These are phyloP conservation scores for Lycium barbarum DNA, from an alignment of 257 asterid species.

Conservation along the genomic window DNA sequence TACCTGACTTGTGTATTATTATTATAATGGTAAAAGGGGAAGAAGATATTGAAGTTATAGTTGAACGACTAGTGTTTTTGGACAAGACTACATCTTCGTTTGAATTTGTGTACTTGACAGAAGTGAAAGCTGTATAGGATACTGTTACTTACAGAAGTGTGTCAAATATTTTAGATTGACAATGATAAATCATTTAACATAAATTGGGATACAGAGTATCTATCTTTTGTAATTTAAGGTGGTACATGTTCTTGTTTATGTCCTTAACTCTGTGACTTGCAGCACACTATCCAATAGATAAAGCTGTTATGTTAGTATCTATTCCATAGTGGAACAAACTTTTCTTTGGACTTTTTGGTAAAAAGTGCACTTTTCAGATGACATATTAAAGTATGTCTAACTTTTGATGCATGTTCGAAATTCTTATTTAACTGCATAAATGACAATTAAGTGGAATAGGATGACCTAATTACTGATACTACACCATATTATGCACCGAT, in stretches of 20 bases:
- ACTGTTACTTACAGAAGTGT: not conserved
- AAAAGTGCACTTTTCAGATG: not conserved
- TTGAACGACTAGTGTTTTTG: not conserved
- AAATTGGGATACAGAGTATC: not conserved
- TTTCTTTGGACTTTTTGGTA: not conserved
- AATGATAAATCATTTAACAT: not conserved
- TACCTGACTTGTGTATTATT: not conserved
- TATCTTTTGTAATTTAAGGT: not conserved
- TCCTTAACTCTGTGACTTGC: not conserved
- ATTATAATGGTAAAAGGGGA: not conserved
- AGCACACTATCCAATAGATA: not conserved
- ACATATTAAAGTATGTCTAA: not conserved
- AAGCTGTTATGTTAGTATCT: not conserved
- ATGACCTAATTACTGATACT: not conserved
- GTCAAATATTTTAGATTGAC: not conserved
- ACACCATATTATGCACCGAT: not conserved
- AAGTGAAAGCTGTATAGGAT: not conserved
- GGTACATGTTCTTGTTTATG: not conserved
- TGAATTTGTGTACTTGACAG: not conserved
- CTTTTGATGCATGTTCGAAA: not conserved
- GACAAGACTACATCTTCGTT: not conserved
- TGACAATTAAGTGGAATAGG: not conserved
- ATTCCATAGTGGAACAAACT: not conserved
- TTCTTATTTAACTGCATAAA: not conserved
- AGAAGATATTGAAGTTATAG: not conserved